Percentiles rank a stretch among this genome's conserved stretches.
These are phyloP conservation scores for Chimonanthus praecox DNA, from an alignment of 164 flowering plant species.

Conservation along the genomic window DNA sequence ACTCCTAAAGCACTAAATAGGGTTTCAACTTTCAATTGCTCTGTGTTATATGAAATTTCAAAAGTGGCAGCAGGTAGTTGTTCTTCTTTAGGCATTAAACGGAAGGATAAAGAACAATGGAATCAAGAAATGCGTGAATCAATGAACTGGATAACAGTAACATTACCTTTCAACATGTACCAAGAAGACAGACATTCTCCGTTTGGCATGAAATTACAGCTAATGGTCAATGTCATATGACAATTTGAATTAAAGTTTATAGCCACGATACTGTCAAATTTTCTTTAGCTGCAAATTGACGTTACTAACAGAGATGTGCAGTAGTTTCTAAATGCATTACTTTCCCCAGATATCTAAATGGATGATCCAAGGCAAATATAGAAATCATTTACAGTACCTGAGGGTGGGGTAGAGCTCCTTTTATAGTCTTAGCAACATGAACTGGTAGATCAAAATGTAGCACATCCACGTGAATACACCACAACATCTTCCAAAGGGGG, in stretches of 20 bases:
- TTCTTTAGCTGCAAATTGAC: background rate
- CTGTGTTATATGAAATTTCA: background rate
- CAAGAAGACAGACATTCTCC: background rate
- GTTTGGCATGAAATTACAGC: background rate
- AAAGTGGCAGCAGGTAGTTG: background rate
- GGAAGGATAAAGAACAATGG: too few species aligned
- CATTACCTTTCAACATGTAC: background rate
- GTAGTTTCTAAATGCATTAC: background rate
- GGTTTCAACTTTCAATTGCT: too few species aligned
- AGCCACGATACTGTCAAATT: background rate
- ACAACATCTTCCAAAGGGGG: conserved; percentile 69
- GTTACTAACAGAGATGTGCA: background rate
- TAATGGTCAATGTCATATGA: background rate
- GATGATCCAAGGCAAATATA: background rate
- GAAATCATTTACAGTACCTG: conserved; percentile 48
- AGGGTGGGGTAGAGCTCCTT: conserved; percentile 69
- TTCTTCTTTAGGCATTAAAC: background rate
- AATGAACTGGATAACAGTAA: background rate
- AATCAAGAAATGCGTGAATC: background rate
- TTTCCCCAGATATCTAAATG: background rate
- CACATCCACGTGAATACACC: conserved; percentile 77
- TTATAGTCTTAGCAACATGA: conserved; percentile 43
- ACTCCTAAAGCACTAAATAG: too few species aligned
- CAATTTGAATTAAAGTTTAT: too few species aligned
- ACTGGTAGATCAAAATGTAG: conserved; percentile 73